Base-by-base conservation (phyloP, 2,329 filamentous ascomycete species). In the Coleophoma cylindrospora region DNA sequence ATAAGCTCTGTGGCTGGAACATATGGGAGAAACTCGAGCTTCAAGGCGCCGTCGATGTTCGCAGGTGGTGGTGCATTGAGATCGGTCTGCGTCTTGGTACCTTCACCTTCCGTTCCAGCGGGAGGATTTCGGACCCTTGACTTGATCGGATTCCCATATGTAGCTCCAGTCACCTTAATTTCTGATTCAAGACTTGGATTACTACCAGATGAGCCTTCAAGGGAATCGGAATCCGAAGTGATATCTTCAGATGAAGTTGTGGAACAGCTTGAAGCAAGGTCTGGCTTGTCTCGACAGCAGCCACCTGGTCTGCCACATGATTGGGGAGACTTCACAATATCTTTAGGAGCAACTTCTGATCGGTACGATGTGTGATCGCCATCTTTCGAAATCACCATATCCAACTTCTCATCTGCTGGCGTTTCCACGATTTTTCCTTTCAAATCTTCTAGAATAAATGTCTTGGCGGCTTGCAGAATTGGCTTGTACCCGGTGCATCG, bases 401-500 rank as follows among this genome's bases (percentile, higher is more conserved):
- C 75, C 66, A 34, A 52, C 68, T 14, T 74, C 75, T 51, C 86
- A 70, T 83, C 86, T 87, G 57, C 83, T 87, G 63, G 85, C 88
- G 15, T 83, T 74, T 36, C 70, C 69, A 9, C 71, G 72, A 27
- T 78, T 74, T 27, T 74, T 68, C 60, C 82, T 21, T 61, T 59
- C 9, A 63, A 41, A 38, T 61, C 57, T 33, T 59, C 59, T 4
- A 51, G 53, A n/a, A 62, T 88, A 67, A 97, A 97, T 1, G 88
- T 92, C 61, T 94, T 90, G 3, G 92, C 91, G 6, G 91, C 91
- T 64, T 96, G 90, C 4, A 96, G 73, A 49, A 97, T 96, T 0
- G 92, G 89, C 49, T 91, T 77, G 65, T 97, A 97, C 3, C 92
- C 92, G 0, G 92, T 97, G 68, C 92, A 97, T 45, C 92, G 82